Conservation (phyloP, 305 asterid genomes). For the Stenogyne calaminthoides region DNA sequence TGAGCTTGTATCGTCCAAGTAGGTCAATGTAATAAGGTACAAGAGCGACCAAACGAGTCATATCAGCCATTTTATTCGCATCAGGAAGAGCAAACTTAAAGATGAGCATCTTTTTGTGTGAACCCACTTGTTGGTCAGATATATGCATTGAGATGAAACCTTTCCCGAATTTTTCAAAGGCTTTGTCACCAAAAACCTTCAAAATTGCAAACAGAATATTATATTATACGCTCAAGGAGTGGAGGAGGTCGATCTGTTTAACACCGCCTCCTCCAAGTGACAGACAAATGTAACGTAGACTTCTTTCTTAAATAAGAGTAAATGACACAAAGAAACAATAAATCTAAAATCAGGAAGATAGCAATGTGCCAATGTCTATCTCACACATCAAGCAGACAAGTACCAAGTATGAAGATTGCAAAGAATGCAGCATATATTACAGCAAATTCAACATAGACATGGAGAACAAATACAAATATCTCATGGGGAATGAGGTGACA, state of each 20-base stretch:
- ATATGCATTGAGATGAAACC: constrained; percentile 94
- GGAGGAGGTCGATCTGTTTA: constrained; percentile 7
- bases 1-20: constrained; percentile 87
- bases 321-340: background rate
- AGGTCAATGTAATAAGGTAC: constrained; percentile 95
- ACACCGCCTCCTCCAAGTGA: constrained; percentile 5
- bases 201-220: constrained; percentile 31
- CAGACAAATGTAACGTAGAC: background rate
- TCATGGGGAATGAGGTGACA: background rate
- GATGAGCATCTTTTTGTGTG: constrained; percentile 81
- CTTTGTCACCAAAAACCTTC: constrained; percentile 92
- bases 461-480: background rate
- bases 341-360: background rate
- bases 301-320: background rate
- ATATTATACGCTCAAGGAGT: constrained; percentile 20
- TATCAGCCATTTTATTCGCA: constrained; percentile 78
- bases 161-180: constrained; percentile 82
- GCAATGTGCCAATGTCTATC: constrained; percentile 6
- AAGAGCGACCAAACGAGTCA: constrained; percentile 95
- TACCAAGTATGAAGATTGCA: constrained; percentile 6
- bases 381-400: constrained; percentile 13
- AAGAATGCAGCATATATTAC: constrained; percentile 6
- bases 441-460: background rate
- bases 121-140: constrained; percentile 81
- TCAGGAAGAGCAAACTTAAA: constrained; percentile 94